Conservation (phyloP, 2,329 filamentous ascomycete species). For the Ascochyta lentis region DNA sequence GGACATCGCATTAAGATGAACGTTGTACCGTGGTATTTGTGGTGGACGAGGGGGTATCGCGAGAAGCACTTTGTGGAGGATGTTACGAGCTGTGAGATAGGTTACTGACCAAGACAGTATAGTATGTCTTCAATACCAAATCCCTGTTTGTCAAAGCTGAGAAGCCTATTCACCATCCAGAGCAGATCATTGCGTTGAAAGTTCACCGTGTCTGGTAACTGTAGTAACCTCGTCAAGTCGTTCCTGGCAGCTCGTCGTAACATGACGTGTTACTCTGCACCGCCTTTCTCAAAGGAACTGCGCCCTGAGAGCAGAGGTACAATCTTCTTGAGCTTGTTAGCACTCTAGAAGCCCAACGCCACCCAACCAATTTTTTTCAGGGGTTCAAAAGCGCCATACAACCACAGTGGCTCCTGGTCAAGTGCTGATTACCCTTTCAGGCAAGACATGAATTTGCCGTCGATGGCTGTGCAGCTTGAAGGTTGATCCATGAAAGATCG, state of each 20-base stretch:
- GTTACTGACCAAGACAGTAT: constrained; percentile 5
- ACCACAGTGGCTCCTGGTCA: not conserved
- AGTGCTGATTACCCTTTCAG: not conserved
- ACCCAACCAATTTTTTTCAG: not conserved
- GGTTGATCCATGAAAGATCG: constrained; percentile 30
- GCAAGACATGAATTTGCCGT: constrained; percentile 9
- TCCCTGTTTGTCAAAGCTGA: no score
- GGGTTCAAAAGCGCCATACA: not conserved
- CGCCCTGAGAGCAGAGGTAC: no score
- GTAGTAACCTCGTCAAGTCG: no score
- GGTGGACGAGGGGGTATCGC: constrained; percentile 51
- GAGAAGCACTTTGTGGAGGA: constrained; percentile 56
- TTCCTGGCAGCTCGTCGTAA: no score
- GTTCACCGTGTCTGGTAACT: no score
- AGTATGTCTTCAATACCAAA: not conserved
- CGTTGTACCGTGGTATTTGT: constrained; percentile 56
- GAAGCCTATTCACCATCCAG: no score
- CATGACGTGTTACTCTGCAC: no score
- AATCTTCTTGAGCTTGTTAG: not conserved
- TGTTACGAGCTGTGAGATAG: constrained; percentile 49
- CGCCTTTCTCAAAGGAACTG: no score
- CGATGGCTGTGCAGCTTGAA: constrained; percentile 27
- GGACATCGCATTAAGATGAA: constrained; percentile 55
- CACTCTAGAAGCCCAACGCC: not conserved
- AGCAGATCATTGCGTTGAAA: no score